Base-by-base conservation (phyloP, 495 filamentous ascomycete species). In the Penicillium silybi region DNA sequence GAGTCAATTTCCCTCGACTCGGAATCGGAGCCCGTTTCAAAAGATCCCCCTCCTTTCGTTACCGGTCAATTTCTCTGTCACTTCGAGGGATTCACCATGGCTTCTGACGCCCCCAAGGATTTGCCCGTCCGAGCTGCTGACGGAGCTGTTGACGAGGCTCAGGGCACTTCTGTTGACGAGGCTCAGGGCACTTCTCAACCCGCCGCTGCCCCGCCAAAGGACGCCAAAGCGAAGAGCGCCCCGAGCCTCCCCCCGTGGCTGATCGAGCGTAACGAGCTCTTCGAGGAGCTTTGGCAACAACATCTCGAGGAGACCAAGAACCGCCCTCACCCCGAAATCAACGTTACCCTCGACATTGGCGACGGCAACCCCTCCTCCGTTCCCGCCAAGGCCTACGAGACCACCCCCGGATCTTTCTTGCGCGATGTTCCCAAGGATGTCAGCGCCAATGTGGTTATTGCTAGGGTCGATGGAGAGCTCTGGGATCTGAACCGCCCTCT, bases 401-500 rank as follows among this genome's bases (percentile, higher is more conserved):
- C 75, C 55, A 81, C 78, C 15, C 78, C 78, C 10, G 76, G 70
- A 37, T 72, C 70, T n/a, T 75, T 81, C 46, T 63, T 81, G 45
- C 69, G 71, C 48, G 64, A 82, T 63, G 66, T 80, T 15, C 71
- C 77, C 34, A 80, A 80, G 65, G 75, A 80, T 38, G 18, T 80
- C 13, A 74, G 69, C 52, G 71, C 68, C 60, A 69, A 76, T 53
- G 63, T 79, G 44, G 87, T 97, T 17, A 84, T 97, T 59, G 82
- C 92, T 6, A 86, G 83, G 63, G 77, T 98, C 44, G 86, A 97
- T 60, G 87, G 81, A 48, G 79, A 85, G 46, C 74, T 97, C 19
- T 98, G 92, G 93, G 93, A 98, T 74, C 68, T 98, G 29, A 87
- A 89, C 52, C 80, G 93, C 48, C 92, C 95, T 5, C 73, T 98